A percentile compares a stretch with the other conserved stretches of the same genome.
Conservation (phyloP, 1,284 basidiomycete species). For the Malassezia caprae region DNA sequence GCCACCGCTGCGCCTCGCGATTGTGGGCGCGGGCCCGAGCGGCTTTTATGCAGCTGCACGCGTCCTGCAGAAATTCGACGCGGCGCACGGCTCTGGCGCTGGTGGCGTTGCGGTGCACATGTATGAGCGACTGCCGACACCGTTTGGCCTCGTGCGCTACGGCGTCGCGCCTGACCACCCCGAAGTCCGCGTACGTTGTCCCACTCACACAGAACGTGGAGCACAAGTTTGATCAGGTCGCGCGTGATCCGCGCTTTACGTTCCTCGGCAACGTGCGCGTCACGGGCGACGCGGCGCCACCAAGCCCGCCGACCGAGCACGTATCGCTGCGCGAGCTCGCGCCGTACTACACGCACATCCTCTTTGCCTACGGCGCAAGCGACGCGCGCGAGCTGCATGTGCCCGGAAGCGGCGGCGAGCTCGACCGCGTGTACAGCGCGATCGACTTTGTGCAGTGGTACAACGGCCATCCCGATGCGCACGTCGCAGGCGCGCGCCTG, state of each 20-base stretch:
- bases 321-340: constrained; percentile 56
- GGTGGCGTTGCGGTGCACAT: constrained; percentile 58
- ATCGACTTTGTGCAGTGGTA: constrained; percentile 93
- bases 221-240: constrained; percentile 71
- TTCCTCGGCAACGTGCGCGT: constrained; percentile 86
- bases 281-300: constrained; percentile 35
- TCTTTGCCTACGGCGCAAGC: constrained; percentile 73
- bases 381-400: constrained; percentile 50
- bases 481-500: constrained; percentile 18
- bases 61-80: constrained; percentile 25
- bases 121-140: constrained; percentile 85
- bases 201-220: constrained; percentile 68
- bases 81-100: constrained; percentile 10
- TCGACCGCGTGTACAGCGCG: constrained; percentile 62
- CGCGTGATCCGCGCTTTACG: constrained; percentile 32
- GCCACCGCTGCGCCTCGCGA: constrained; percentile 54
- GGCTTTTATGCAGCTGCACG: constrained; percentile 75
- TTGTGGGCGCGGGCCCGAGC: constrained; percentile 81
- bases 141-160: constrained; percentile 87
- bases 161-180: constrained; percentile 98
- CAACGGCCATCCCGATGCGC: constrained; percentile 67
- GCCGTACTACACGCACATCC: constrained; percentile 65
- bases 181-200: constrained; percentile 57
- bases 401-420: constrained; percentile 50
- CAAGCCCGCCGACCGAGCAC: not conserved